Evolutionary conservation across 495 filamentous ascomycete species (phyloP), one percentile per base, ranked within the genome.

Genomic region (Penicillium desertorum): DNA sequence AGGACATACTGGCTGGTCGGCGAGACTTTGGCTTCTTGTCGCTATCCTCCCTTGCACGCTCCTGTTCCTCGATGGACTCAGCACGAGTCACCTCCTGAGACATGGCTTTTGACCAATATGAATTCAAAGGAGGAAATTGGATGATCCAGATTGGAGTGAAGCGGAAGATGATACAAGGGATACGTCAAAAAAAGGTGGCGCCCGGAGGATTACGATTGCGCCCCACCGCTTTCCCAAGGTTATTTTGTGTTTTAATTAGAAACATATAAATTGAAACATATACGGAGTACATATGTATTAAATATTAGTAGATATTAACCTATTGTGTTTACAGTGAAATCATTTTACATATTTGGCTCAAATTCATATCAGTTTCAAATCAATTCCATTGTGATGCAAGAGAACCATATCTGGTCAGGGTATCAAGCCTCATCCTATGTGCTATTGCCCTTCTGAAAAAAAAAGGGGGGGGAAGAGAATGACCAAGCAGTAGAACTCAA

Each of bases 21-120:
- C 88, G 86, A 77, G 81, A 92, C 79, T 92, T 93, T 65, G 84
- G 79, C 79, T 94, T 94, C 78, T 91, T 90, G 64, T 82, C 75
- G 36, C 69, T 71, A 62, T 82, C 76, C 42, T 79, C 72, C 14
- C 65, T 63, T 37, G 60, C 67, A 56, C 62, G 71, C 37, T 81
- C 79, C 59, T 77, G 76, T 49, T 79, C 77, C 51, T 79, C 76
- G 54, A 80, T 70, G 20, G 81, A 81, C 62, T 76, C 79, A 22
- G 70, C 62, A 56, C 72, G 75, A 47, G 66, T 69, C 36, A 60
- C 69, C 58, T 80, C 71, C 63, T 76, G 71, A 45, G 81, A 80
- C 81, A 84, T 84, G 41, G 43, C 55, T 61, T 43, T 23, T 44
- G 43, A 14, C 43, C 44, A 47, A 25, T 8, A 45, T 50, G 25